Conservation (phyloP, 2,329 filamentous ascomycete genomes). For the Colletotrichum coccodes region DNA sequence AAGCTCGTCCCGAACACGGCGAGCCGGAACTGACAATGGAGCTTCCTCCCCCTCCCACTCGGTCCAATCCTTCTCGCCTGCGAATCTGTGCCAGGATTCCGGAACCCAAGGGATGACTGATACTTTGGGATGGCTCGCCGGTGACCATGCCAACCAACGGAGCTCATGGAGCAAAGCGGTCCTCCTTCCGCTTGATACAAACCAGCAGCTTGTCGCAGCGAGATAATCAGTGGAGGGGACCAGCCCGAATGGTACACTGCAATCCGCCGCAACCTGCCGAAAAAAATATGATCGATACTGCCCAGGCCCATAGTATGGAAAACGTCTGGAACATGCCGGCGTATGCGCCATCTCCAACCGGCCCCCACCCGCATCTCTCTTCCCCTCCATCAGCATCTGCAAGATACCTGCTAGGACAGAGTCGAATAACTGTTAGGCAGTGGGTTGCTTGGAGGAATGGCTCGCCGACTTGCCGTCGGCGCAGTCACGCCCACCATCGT, state of each 20-base stretch:
- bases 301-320: conserved; percentile 20
- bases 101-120: conserved; percentile 4
- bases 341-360: background rate
- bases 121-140: conserved; percentile 29
- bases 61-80: conserved; percentile 12
- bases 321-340: conserved; percentile 26
- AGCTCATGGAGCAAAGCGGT: conserved; percentile 8
- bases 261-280: conserved; percentile 22
- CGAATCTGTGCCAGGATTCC: conserved; percentile 3
- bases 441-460: background rate
- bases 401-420: background rate
- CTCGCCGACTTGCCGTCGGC: background rate
- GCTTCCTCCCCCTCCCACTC: background rate
- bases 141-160: conserved; percentile 29
- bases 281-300: conserved; percentile 15
- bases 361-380: conserved; percentile 6
- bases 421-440: background rate
- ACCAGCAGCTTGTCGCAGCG: conserved; percentile 22
- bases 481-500: background rate
- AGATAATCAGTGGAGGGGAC: conserved; percentile 24
- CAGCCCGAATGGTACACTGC: conserved; percentile 16
- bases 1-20: conserved; percentile 21
- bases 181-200: conserved; percentile 4
- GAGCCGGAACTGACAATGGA: conserved; percentile 21
- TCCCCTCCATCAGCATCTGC: background rate